Evolutionary conservation across 768 basidiomycete genomes (phyloP), one percentile per base, ranked within the genome.

Genomic region (Porphyrellus cyaneotinctus): DNA sequence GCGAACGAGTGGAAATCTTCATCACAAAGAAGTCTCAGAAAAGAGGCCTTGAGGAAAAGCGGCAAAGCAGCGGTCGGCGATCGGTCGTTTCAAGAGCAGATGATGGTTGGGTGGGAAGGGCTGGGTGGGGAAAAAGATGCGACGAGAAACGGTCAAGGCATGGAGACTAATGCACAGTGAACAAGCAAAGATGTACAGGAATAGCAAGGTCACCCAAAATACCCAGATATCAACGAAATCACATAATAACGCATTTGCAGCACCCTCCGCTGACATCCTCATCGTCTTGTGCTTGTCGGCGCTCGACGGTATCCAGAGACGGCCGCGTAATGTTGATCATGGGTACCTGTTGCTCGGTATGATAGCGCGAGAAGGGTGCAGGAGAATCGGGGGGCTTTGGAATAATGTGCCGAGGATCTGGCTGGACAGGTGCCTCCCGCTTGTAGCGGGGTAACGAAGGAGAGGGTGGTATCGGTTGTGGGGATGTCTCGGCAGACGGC

Each of bases 191-290:
- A 46, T 54, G 30, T 39, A 43, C 48, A 45, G 33, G 49, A 58
- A 62, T 50, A 66, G 64, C 57, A 59, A 45, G 41, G 35, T 41
- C 61, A 72, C 49, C 49, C 56, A 54, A 28, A 47, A 59, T 57
- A 57, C 47, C 58, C 56, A 26, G 39, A 59, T 51, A 56, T 51
- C 54, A 41, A 49, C 45, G 49, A 49, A 56, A 69, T 89, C 81
- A 91, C 89, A 91, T 91, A 67, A 91, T 78, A 60, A 88, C 72
- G 71, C 89, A 91, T 71, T 85, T 87, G 76, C 89, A 91, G 65
- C 89, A 91, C 28, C 75, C 79, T 30, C 69, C 74, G 2, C 62
- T 66, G 14, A 77, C 78, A 8, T 84, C 80, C 31, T 83, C 79
- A 12, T 72, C 71, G 35, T 64, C 58, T 38, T 61, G 67, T 46